A percentile compares a stretch with the other conserved stretches of the same genome.
These are phyloP conservation scores for Pichia eremophila DNA, from an alignment of 805 yeast species.

Conservation along the genomic window DNA sequence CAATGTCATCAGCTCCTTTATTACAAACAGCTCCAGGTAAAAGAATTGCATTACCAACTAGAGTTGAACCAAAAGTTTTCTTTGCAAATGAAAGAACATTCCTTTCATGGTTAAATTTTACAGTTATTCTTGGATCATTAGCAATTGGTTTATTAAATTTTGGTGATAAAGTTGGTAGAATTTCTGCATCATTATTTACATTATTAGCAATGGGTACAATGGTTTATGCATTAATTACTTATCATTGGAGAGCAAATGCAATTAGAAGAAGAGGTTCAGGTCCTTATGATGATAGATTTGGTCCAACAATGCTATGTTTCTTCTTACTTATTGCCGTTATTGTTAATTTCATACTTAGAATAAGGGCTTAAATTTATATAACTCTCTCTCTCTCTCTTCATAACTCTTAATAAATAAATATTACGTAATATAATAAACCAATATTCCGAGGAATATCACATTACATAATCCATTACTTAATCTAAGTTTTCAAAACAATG, in stretches of 20 bases:
- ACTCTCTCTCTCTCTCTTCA: too few relatives aligned
- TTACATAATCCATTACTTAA: too few relatives aligned
- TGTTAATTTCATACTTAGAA: slow-evolving; percentile 82
- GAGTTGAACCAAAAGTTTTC: slow-evolving; percentile 98
- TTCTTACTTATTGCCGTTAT: slow-evolving; percentile 89
- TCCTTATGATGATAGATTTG: slow-evolving; percentile 98
- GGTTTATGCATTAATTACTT: slow-evolving; percentile 90
- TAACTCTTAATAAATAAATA: too few relatives aligned
- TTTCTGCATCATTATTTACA: slow-evolving; percentile 90
- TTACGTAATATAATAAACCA: too few relatives aligned
- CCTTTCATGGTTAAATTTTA: slow-evolving; percentile 95
- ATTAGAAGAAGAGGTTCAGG: slow-evolving; percentile 96
- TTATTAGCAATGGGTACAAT: slow-evolving; percentile 95
- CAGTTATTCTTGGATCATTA: slow-evolving; percentile 94
- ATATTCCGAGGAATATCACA: too few relatives aligned
- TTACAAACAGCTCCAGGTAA: slow-evolving; percentile 60
- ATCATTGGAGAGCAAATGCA: slow-evolving; percentile 99
- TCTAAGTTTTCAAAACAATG: too few relatives aligned
- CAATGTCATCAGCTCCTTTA: slow-evolving; percentile 63
- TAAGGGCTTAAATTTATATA: slow-evolving; percentile 37
- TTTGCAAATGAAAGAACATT: slow-evolving; percentile 98
- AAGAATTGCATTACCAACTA: slow-evolving; percentile 93
- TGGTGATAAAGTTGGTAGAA: slow-evolving; percentile 89
- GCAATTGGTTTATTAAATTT: slow-evolving; percentile 94
- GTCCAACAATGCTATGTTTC: slow-evolving; percentile 95